These are phyloP conservation scores for Eurotiales sp. DNA, from an alignment of 2,329 filamentous ascomycete species.

Conservation along the genomic window DNA sequence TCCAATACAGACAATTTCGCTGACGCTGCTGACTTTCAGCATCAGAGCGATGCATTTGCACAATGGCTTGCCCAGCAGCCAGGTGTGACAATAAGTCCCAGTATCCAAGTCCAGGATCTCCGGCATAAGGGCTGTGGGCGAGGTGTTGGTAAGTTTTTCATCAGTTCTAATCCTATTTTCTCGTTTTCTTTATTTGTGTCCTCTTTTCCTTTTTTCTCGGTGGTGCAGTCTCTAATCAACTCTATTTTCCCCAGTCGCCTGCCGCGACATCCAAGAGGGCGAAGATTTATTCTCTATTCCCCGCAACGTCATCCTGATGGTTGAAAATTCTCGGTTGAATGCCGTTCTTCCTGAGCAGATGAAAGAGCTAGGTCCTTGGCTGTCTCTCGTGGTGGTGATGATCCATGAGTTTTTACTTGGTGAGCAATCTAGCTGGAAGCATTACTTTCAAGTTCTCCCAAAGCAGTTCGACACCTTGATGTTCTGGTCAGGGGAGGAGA, in stretches of 20 bases:
- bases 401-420: constrained; percentile 67
- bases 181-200: constrained; percentile 16
- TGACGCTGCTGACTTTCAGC: constrained; percentile 38
- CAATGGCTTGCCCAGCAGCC: constrained; percentile 52
- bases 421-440: constrained; percentile 64
- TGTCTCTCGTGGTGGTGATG: constrained; percentile 70
- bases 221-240: not conserved
- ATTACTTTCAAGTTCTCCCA: constrained; percentile 75
- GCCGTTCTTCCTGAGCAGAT: constrained; percentile 56
- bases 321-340: constrained; percentile 67
- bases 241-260: constrained; percentile 57
- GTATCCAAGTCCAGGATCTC: constrained; percentile 57
- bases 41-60: constrained; percentile 51
- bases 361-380: constrained; percentile 46
- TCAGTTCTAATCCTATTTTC: constrained; percentile 17
- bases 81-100: constrained; percentile 54
- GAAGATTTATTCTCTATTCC: constrained; percentile 80
- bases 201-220: constrained; percentile 11
- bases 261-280: constrained; percentile 64
- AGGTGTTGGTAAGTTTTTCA: constrained; percentile 56
- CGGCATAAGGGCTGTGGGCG: constrained; percentile 55
- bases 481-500: constrained; percentile 75
- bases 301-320: constrained; percentile 65
- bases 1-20: constrained; percentile 33
- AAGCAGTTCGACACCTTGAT: constrained; percentile 75